Conservation (phyloP, 768 basidiomycete genomes). For the Tremella yokohamensis region DNA sequence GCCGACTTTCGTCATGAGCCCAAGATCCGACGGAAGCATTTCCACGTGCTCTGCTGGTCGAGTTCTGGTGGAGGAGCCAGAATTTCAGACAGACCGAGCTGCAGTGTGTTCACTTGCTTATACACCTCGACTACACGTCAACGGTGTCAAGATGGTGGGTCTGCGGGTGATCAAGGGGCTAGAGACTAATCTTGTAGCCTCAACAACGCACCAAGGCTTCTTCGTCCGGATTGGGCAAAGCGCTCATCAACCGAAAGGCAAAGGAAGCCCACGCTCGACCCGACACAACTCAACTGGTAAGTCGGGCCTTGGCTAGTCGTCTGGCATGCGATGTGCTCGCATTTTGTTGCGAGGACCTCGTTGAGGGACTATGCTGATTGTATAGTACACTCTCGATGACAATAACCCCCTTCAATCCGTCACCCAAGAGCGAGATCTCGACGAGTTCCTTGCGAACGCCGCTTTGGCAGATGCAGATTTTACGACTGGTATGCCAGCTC, state of each 20-base stretch:
- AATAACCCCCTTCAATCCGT: conserved; percentile 67
- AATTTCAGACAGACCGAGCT: too few species aligned
- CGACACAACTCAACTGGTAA: conserved; percentile 63
- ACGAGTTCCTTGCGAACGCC: conserved; percentile 92
- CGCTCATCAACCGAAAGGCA: conserved; percentile 86
- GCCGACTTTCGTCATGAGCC: too few species aligned
- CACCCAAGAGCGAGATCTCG: conserved; percentile 91
- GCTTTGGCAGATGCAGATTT: conserved; percentile 93
- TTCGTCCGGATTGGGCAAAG: conserved; percentile 72
- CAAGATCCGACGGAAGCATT: too few species aligned
- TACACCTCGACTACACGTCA: too few species aligned
- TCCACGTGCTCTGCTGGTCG: too few species aligned
- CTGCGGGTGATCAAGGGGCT: too few species aligned
- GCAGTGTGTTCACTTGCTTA: too few species aligned
- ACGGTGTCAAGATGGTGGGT: too few species aligned
- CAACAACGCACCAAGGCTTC: conserved; percentile 41
- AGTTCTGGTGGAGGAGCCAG: too few species aligned
- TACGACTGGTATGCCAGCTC: conserved; percentile 77
- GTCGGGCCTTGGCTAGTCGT: conserved; percentile 32
- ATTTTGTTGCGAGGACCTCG: not conserved
- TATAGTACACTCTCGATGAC: conserved; percentile 74
- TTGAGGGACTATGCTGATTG: conserved; percentile 1
- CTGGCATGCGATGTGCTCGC: not conserved
- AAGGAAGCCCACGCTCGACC: conserved; percentile 63
- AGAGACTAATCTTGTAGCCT: conserved; percentile 3